phyloP scores from a whole-genome alignment of 371 early-diverging fungal species.

The Parasitella parasitica region DNA sequence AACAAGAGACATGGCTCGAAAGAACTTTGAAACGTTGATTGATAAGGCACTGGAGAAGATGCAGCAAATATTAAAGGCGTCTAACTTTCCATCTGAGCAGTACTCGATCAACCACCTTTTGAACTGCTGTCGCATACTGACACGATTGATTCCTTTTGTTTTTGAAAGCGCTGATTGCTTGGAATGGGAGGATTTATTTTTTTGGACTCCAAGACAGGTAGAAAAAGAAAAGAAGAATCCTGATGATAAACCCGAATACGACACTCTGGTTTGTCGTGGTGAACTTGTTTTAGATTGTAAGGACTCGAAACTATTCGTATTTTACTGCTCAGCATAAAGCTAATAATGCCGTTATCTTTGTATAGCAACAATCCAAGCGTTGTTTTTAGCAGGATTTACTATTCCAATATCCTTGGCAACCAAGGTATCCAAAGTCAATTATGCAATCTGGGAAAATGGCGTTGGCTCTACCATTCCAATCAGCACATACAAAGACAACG shows the following conservation, averaged over 20 bases:
- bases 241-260: conserved; percentile 25
- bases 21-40: conserved; percentile 73
- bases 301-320: no score
- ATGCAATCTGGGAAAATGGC: conserved; percentile 84
- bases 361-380: conserved; percentile 37
- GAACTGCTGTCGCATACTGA: conserved; percentile 81
- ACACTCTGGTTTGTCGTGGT: conserved; percentile 34
- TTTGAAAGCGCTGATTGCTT: conserved; percentile 65
- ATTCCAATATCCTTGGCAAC: conserved; percentile 62
- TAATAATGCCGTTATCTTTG: background rate
- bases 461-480: conserved; percentile 69
- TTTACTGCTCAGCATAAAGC: no score
- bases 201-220: conserved; percentile 64
- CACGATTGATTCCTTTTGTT: conserved; percentile 79
- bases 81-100: conserved; percentile 54
- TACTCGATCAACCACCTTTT: conserved; percentile 61
- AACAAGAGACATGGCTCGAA: conserved; percentile 70
- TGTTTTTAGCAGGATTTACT: conserved; percentile 82
- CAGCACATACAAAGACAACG: conserved; percentile 68
- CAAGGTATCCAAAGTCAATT: conserved; percentile 55
- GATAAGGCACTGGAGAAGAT: conserved; percentile 65
- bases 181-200: conserved; percentile 65
- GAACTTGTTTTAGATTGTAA: conserved; percentile 35
- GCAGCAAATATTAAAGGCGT: conserved; percentile 49
- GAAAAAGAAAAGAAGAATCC: conserved; percentile 18